Conservation (phyloP, 2,329 filamentous ascomycete genomes). For the Sporothrix pseudoabietina region DNA sequence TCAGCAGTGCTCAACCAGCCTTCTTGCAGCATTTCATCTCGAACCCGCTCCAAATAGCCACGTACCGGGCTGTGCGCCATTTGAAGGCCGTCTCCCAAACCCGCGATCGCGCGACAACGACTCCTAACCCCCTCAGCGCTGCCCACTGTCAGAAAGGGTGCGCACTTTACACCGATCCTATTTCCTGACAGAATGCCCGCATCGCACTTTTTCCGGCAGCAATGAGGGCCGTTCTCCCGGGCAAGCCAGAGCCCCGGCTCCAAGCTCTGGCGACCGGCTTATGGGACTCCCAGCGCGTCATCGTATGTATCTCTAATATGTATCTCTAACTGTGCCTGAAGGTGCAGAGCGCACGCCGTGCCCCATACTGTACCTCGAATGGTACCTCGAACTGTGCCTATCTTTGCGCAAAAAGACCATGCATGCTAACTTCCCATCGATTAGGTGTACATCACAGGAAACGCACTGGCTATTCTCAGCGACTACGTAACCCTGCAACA, state of each 20-base stretch:
- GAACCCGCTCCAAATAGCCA: background rate
- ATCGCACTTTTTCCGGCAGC: constrained; percentile 35
- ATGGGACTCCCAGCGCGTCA: constrained; percentile 47
- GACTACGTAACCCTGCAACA: constrained; percentile 76
- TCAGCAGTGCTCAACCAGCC: background rate
- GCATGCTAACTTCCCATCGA: background rate
- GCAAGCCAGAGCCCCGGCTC: constrained; percentile 51
- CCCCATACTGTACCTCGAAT: too few species aligned
- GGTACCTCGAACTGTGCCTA: background rate
- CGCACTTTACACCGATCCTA: background rate
- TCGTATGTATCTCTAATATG: constrained; percentile 36
- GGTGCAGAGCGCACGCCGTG: background rate
- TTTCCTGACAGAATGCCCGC: constrained; percentile 32
- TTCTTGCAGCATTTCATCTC: background rate
- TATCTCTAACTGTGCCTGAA: too few species aligned
- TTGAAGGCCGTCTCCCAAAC: background rate
- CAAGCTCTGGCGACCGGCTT: constrained; percentile 52
- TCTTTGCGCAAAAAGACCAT: background rate
- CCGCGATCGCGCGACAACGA: background rate
- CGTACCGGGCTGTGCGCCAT: background rate
- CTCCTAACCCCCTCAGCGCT: background rate
- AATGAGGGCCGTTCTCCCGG: constrained; percentile 54
- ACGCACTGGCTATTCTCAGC: constrained; percentile 80
- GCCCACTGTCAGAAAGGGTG: background rate
- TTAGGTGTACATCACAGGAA: constrained; percentile 86